Conservation (phyloP, 2,329 filamentous ascomycete species). For the Aspergillus brasiliensis region DNA sequence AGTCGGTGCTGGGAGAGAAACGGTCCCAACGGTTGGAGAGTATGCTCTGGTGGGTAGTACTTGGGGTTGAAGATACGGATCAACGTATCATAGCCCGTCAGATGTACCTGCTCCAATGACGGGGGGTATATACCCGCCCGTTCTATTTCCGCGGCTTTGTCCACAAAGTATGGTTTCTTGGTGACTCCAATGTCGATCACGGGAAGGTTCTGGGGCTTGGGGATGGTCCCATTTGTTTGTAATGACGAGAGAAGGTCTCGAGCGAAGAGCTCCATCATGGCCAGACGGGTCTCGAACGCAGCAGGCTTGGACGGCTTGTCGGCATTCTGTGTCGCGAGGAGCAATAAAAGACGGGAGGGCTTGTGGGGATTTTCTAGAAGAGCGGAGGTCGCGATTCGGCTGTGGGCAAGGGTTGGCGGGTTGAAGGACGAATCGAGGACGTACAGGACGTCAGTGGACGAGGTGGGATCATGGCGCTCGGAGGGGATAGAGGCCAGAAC, state of each 20-base stretch:
- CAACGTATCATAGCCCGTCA: conserved; percentile 53
- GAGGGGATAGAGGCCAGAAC: conserved; percentile 30
- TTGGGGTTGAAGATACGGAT: conserved; percentile 52
- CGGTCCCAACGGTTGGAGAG: conserved; percentile 42
- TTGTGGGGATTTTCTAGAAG: conserved; percentile 40
- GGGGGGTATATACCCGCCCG: conserved; percentile 37
- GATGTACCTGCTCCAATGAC: conserved; percentile 48
- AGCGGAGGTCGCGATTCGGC: conserved; percentile 57
- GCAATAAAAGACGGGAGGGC: conserved; percentile 53
- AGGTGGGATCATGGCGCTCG: conserved; percentile 14
- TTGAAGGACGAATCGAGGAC: conserved; percentile 70
- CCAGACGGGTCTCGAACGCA: conserved; percentile 50
- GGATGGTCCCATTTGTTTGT: conserved; percentile 15
- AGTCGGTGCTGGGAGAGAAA: conserved; percentile 48
- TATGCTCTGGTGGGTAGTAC: conserved; percentile 51
- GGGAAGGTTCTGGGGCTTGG: conserved; percentile 23
- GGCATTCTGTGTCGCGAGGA: conserved; percentile 66
- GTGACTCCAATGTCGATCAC: conserved; percentile 52
- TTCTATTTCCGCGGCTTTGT: conserved; percentile 50
- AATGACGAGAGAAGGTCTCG: conserved; percentile 42
- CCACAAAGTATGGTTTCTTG: conserved; percentile 51
- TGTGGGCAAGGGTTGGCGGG: conserved; percentile 63
- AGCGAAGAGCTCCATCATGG: conserved; percentile 53
- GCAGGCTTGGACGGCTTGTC: conserved; percentile 60
- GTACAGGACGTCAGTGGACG: conserved; percentile 50